These are phyloP conservation scores for Phytophthora tubulina DNA, from an alignment of 352 stramenopile species.

Conservation along the genomic window DNA sequence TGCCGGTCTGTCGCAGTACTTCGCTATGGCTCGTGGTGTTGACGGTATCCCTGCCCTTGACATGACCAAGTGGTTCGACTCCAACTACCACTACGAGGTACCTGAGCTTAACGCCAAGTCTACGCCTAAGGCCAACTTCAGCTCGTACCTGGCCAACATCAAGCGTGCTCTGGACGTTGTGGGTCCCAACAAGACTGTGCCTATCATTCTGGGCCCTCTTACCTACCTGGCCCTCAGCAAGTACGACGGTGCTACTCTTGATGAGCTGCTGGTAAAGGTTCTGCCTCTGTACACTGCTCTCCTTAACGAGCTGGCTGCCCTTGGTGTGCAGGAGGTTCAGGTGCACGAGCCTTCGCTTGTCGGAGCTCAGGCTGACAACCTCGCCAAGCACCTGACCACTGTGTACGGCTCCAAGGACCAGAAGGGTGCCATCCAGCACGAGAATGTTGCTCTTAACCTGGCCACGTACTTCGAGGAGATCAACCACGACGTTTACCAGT, in stretches of 20 bases:
- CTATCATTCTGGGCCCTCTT: slow-evolving; percentile 84
- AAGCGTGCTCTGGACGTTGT: slow-evolving; percentile 84
- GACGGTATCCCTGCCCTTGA: slow-evolving; percentile 92
- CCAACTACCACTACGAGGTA: slow-evolving; percentile 97
- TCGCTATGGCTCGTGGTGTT: slow-evolving; percentile 91
- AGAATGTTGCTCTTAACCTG: slow-evolving; percentile 74
- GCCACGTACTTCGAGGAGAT: slow-evolving; percentile 93
- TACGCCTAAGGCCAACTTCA: slow-evolving; percentile 84
- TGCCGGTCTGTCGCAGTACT: slow-evolving; percentile 80
- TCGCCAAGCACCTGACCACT: slow-evolving; percentile 63
- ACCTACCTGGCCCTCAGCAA: slow-evolving; percentile 88
- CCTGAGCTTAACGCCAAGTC: slow-evolving; percentile 88
- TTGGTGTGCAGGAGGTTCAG: slow-evolving; percentile 90
- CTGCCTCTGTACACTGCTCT: slow-evolving; percentile 86
- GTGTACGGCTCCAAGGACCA: slow-evolving; percentile 76
- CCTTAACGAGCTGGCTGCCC: slow-evolving; percentile 68
- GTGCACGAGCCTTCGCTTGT: slow-evolving; percentile 93
- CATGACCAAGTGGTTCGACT: slow-evolving; percentile 97
- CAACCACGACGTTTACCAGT: slow-evolving; percentile 89
- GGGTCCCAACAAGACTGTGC: slow-evolving; percentile 85
- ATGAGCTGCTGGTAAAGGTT: slow-evolving; percentile 74
- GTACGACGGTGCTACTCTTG: slow-evolving; percentile 79
- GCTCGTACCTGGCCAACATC: slow-evolving; percentile 70
- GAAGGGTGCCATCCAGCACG: slow-evolving; percentile 70
- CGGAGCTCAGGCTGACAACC: slow-evolving; percentile 63